Evolutionary conservation across 306 rosid genomes (phyloP), one percentile per base, ranked within the genome.

Genomic region (Cicer chorassanicum): DNA sequence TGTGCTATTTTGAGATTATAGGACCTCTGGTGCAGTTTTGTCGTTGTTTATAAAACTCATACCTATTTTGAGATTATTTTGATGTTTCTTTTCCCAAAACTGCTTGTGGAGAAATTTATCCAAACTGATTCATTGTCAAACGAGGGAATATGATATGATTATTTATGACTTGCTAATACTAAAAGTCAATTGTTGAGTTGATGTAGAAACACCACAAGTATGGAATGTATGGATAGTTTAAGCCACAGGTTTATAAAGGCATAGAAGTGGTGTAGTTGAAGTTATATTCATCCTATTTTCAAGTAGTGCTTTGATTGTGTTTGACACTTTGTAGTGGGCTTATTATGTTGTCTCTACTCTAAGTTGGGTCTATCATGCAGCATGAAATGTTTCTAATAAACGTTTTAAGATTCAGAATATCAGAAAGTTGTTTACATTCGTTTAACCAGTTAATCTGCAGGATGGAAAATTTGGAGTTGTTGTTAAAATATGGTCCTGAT

Each of bases 381-480:
- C 40, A 45, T 65, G 48, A 64, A 54, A 49, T 77, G 49, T 21
- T 71, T 19, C 4, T 6, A 10, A 21, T 12, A 16, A 41, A 14
- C 2, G 36, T 65, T 24, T 62, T 38, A 43, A 77, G 61, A 43
- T 73, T 46, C 53, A 5, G n/a, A 62, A 18, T 18, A 13, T 15
- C 34, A 46, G 51, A 42, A 14, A 5, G 50, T 63, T 74, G 49
- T 69, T 41, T 75, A 40, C 68, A 46, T 49, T 53, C 72, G 81
- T 50, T 76, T 46, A 55, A 46, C 53, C 68, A 71, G 72, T 54
- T 19, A 14, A 19, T 78, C 82, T 77, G 78, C 84, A 93, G 97
- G 91, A 86, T 87, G 79, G 98, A 94, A 77, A 94, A 94, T 84
- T 76, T 91, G 86, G 98, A 94, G 9, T 81, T 94, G 84, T 82